phyloP scores from a whole-genome alignment of 2,329 filamentous ascomycete species.

The Colletotrichum viniferum region DNA sequence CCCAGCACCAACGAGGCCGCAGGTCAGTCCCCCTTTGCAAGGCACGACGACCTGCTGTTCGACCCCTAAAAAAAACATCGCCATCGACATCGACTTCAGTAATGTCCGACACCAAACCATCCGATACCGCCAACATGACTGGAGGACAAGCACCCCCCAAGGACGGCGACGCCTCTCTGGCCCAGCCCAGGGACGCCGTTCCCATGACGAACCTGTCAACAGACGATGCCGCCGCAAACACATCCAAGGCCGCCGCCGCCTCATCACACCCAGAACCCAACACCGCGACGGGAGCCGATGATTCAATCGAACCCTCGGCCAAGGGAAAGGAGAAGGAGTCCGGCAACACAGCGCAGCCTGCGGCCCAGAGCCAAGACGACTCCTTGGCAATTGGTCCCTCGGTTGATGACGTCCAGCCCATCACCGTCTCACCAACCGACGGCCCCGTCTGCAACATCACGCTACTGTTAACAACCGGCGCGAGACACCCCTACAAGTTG shows the following conservation, averaged over 20 bases:
- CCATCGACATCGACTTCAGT: constrained; percentile 18
- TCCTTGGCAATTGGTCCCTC: constrained; percentile 48
- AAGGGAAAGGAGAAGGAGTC: constrained; percentile 40
- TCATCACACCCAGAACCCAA: not conserved
- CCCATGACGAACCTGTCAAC: constrained; percentile 37
- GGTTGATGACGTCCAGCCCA: constrained; percentile 44
- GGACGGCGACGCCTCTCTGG: constrained; percentile 29
- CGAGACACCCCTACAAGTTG: constrained; percentile 87
- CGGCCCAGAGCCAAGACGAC: constrained; percentile 36
- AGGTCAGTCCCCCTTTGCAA: constrained; percentile 23
- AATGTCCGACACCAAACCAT: constrained; percentile 24
- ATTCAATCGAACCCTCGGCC: constrained; percentile 19
- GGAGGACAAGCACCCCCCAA: constrained; percentile 28
- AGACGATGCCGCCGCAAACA: constrained; percentile 11
- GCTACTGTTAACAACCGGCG: constrained; percentile 79
- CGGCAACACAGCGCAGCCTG: constrained; percentile 25
- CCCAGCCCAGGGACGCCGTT: constrained; percentile 41
- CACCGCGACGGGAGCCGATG: not conserved
- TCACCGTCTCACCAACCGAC: constrained; percentile 34
- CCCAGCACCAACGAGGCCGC: constrained; percentile 24
- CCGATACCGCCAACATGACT: constrained; percentile 35
- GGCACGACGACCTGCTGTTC: constrained; percentile 17
- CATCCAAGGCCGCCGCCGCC: constrained; percentile 2
- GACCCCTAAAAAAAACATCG: constrained; percentile 23
- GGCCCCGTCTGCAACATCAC: constrained; percentile 72